Base-by-base conservation (phyloP, 176 grass and related monocot genomes). In the Otatea glauca region DNA sequence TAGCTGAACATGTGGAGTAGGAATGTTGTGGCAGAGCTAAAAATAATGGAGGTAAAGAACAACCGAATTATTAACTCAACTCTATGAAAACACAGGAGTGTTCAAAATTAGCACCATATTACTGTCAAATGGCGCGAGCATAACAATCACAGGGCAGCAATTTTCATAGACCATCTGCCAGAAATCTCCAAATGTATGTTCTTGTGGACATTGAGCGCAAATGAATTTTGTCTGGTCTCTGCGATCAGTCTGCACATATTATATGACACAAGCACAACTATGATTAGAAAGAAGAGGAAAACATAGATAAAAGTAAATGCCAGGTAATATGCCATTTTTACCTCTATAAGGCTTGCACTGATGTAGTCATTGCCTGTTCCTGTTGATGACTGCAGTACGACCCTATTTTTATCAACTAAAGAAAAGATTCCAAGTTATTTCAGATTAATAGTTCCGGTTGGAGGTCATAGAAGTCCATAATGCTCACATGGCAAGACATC, bases 91-190 rank as follows among this genome's bases (percentile, higher is more conserved):
- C 70, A 49, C 23, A 68, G 7, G 42, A 72, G n/a, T 32, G 32
- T 73, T 65, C 29, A 59, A 73, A 2, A 48, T 64, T 68, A 80
- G 74, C 65, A 98, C 96, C 96, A 87, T 93, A 38, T 3, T 9
- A 66, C 25, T 82, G 72, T 98, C 93, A 78, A 93, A 83, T 43
- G 86, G 82, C 47, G 96, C 87, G 55, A 98, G 73, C 96, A 98
- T 98, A 76, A 98, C 93, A 74, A 98, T 98, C 39, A 93, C 85
- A 85, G 89, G 85, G 77, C 93, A 93, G 15, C 9, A 83, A 80
- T 93, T 85, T 7, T 98, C 85, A 79, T 87, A 88, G 49, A 98
- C 89, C 96, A 98, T 98, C 74, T 95, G 86, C 96, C 96, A 98
- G 76, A 98, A 98, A 93, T 98, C 89, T 51, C 78, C 80, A 44